Evolutionary conservation across 2,329 filamentous ascomycete genomes (phyloP).

Genomic region (Coniochaeta ligniaria): DNA sequence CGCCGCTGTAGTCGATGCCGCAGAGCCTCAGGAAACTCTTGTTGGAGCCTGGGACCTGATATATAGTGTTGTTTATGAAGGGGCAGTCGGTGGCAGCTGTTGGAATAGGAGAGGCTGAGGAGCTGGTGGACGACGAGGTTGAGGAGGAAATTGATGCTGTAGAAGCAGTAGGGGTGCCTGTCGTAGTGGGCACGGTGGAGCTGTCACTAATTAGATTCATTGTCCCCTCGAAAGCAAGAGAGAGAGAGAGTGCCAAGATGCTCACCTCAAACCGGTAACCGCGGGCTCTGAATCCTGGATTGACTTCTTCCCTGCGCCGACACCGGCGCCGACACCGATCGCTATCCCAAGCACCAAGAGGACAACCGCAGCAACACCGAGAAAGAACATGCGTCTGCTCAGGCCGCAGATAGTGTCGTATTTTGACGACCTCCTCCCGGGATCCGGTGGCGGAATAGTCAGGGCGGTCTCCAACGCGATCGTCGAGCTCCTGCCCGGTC

Average conservation of each 20-base stretch:
- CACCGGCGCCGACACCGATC: conserved; percentile 31
- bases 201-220: not conserved
- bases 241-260: not conserved
- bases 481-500: conserved; percentile 4
- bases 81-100: conserved; percentile 29
- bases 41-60: conserved; percentile 29
- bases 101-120: conserved; percentile 13
- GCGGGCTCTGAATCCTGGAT: conserved; percentile 2
- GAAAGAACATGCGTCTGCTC: conserved; percentile 26
- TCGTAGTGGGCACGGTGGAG: not conserved
- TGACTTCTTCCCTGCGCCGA: conserved; percentile 17
- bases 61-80: conserved; percentile 34
- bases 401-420: conserved; percentile 16
- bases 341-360: conserved; percentile 23
- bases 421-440: not conserved
- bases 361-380: conserved; percentile 20
- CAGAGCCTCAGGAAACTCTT: conserved; percentile 35
- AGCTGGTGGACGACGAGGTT: conserved; percentile 12
- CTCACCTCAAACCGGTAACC: conserved; percentile 14
- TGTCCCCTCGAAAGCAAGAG: not conserved
- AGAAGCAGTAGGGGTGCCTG: conserved; percentile 6
- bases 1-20: conserved; percentile 36
- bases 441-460: conserved; percentile 7
- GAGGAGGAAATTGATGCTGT: conserved; percentile 8
- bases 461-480: conserved; percentile 6